Base-by-base conservation (phyloP, 2,329 filamentous ascomycete genomes). In the Neoscytalidium dimidiatum region DNA sequence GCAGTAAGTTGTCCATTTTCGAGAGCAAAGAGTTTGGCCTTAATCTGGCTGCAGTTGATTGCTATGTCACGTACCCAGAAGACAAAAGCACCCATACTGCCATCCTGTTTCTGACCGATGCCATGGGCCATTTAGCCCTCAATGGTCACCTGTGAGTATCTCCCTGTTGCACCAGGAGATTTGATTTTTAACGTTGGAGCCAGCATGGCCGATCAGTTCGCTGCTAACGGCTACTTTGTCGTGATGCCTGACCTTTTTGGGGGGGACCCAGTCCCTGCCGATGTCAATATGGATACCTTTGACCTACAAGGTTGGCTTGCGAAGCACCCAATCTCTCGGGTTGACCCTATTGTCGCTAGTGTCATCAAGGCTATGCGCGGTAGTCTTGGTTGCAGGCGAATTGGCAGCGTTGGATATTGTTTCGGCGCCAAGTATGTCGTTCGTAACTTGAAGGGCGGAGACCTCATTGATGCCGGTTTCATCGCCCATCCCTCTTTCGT, bases 401-500 rank as follows among this genome's bases (percentile, higher is more conserved):
- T 84, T 43, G 82, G 80, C 19, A 76, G 75, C 19, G 79, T 81
- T 2, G 80, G 81, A 3, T 82, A 83, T 69, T 83, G 81, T 72
- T 83, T 82, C 68, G 81, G 82, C 35, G 84, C 78, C 3, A 85
- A 85, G 68, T 86, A 85, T 68, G 82, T 84, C 58, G 83, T 85
- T 61, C 87, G 92, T 46, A 90, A 89, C 81, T 84, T 87, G 28
- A 82, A 78, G 44, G 67, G 80, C 43, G 73, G 82, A 64, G 87
- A 87, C 67, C 35, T 29, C 17, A 80, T 94, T 68, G 83, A 91
- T 62, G 90, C 85, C 60, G 91, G 90, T 41, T 95, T 84, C 78
- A 78, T 86, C n/a, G 92, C 91, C 1, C 92, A 95, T 77, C 92
- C 92, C 0, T 91, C 87, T 26, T 93, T 93, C 69, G 86, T 94